phyloP scores from a whole-genome alignment of 345 rosid genomes.

The Populus davidiana region DNA sequence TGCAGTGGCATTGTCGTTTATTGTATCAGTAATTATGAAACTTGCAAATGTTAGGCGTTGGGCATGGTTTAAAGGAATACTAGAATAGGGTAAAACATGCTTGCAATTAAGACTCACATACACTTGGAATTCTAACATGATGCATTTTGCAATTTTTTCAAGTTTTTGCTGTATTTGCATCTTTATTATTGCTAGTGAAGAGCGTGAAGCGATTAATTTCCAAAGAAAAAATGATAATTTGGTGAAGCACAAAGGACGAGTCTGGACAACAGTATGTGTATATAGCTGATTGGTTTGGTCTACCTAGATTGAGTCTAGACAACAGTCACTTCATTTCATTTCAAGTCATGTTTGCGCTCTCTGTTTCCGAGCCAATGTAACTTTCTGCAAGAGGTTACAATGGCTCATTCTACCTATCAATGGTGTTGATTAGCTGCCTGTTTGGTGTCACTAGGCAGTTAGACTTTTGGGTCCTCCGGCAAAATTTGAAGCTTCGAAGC shows the following conservation, averaged over 20 bases:
- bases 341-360: not conserved
- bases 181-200: too few relatives aligned
- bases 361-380: not conserved
- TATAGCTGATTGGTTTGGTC: not conserved
- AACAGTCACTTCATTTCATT: not conserved
- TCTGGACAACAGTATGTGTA: too few relatives aligned
- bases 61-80: too few relatives aligned
- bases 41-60: too few relatives aligned
- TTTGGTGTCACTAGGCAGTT: constrained; percentile 52
- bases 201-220: too few relatives aligned
- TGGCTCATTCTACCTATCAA: not conserved
- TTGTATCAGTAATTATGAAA: not conserved
- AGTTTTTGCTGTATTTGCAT: too few relatives aligned
- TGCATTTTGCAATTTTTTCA: too few relatives aligned
- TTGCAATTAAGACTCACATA: too few relatives aligned
- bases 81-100: too few relatives aligned
- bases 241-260: too few relatives aligned
- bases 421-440: not conserved
- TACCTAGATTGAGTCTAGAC: not conserved
- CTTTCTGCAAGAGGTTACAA: not conserved
- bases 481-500: constrained; percentile 78
- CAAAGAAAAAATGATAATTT: too few relatives aligned
- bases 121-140: too few relatives aligned
- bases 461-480: constrained; percentile 77
- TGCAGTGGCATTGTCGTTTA: not conserved